Evolutionary conservation across 805 yeast species (phyloP).

Genomic region (Saccharomycopsis guyanensis): DNA sequence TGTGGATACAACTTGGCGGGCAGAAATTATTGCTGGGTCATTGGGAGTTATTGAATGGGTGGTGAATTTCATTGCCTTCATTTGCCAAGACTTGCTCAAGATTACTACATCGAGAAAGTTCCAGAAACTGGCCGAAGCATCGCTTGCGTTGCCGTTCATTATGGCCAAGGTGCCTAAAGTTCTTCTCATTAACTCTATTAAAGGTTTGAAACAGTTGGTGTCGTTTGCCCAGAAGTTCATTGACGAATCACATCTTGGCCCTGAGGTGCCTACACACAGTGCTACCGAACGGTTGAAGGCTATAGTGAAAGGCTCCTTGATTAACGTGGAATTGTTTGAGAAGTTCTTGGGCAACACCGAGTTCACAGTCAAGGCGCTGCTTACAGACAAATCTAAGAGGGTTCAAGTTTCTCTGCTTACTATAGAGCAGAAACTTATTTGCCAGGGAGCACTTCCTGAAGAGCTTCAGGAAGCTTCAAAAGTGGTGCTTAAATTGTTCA

Average conservation of each 20-base stretch:
- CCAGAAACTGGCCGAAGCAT: background rate
- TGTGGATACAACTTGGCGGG: slow-evolving; percentile 11
- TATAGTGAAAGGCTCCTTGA: slow-evolving; percentile 9
- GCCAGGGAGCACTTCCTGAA: slow-evolving; percentile 17
- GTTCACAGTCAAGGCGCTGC: background rate
- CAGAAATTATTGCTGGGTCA: slow-evolving; percentile 12
- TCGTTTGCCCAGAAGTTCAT: slow-evolving; percentile 4
- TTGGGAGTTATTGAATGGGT: slow-evolving; percentile 18
- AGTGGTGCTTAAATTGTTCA: slow-evolving; percentile 9
- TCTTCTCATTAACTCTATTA: slow-evolving; percentile 10
- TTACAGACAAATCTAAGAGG: background rate
- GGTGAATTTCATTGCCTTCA: slow-evolving; percentile 12
- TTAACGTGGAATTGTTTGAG: slow-evolving; percentile 15
- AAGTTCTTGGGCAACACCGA: slow-evolving; percentile 12
- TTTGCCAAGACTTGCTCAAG: slow-evolving; percentile 18
- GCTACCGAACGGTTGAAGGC: slow-evolving; percentile 11
- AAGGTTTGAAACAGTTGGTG: slow-evolving; percentile 11
- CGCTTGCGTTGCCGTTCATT: slow-evolving; percentile 15
- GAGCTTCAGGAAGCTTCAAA: slow-evolving; percentile 8
- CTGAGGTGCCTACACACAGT: slow-evolving; percentile 1
- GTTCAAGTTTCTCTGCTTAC: background rate
- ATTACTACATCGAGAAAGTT: slow-evolving; percentile 1
- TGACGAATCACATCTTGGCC: slow-evolving; percentile 4
- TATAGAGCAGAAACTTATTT: slow-evolving; percentile 16
- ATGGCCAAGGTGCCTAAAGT: slow-evolving; percentile 19